Evolutionary conservation across 2,329 filamentous ascomycete genomes (phyloP).

Genomic region (Apiospora saccharicola): DNA sequence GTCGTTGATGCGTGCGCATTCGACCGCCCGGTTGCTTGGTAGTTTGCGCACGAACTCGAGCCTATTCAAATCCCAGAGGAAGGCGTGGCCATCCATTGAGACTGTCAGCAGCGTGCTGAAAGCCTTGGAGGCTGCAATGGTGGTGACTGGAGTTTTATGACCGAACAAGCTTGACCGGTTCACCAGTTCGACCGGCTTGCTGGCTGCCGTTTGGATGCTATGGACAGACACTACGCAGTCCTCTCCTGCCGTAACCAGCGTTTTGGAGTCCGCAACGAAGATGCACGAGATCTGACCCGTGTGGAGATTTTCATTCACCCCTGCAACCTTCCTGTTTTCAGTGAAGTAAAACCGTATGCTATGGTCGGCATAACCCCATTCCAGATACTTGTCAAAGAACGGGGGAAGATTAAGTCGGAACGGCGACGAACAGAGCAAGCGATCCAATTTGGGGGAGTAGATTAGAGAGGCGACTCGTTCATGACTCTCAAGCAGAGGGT

Average conservation of each 20-base stretch:
- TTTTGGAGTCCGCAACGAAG: conserved; percentile 87
- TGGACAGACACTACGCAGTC: conserved; percentile 92
- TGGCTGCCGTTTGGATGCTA: conserved; percentile 68
- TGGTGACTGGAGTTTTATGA: conserved; percentile 83
- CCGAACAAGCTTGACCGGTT: conserved; percentile 86
- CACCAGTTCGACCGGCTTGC: conserved; percentile 79
- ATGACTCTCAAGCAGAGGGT: conserved; percentile 77
- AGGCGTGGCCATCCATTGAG: conserved; percentile 80
- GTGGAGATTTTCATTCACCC: conserved; percentile 92
- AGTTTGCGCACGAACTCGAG: conserved; percentile 84
- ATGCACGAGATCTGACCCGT: conserved; percentile 87
- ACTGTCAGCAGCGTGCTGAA: conserved; percentile 89
- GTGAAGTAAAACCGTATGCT: conserved; percentile 90
- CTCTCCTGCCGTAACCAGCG: conserved; percentile 87
- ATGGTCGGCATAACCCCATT: conserved; percentile 95
- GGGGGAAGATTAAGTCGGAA: conserved; percentile 89
- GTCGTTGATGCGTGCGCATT: conserved; percentile 88
- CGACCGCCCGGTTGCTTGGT: conserved; percentile 62
- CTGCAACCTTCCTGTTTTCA: conserved; percentile 81
- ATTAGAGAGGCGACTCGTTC: conserved; percentile 83
- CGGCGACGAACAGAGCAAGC: conserved; percentile 81
- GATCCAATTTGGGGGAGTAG: conserved; percentile 81
- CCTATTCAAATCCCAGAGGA: conserved; percentile 94
- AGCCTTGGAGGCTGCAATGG: conserved; percentile 83
- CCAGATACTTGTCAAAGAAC: conserved; percentile 86